Conservation (phyloP, 306 rosid species). For the Castanopsis chinensis region DNA sequence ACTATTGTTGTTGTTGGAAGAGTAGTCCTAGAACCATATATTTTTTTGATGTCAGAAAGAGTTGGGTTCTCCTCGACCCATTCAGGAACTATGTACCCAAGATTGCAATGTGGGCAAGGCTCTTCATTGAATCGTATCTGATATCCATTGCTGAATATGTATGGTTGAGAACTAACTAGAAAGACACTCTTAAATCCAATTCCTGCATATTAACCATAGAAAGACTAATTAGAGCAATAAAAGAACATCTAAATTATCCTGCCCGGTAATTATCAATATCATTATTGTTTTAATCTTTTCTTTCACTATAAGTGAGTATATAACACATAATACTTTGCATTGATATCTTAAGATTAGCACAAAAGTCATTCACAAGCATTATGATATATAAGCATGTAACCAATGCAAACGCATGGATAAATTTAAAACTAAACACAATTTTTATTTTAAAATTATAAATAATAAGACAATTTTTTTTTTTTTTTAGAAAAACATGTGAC, state of each 20-base stretch:
- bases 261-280: background rate
- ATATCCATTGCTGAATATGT: conserved; percentile 78
- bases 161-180: conserved; percentile 60
- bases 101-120: conserved; percentile 65
- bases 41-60: conserved; percentile 35
- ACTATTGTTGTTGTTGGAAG: conserved; percentile 64
- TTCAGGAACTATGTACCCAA: conserved; percentile 85
- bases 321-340: too few species aligned
- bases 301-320: too few species aligned
- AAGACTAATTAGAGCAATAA: background rate
- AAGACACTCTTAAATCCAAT: conserved; percentile 92
- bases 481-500: too few species aligned
- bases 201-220: conserved; percentile 48
- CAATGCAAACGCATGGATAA: too few species aligned
- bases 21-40: conserved; percentile 39
- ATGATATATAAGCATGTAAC: too few species aligned
- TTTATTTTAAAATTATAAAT: too few species aligned
- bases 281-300: too few species aligned
- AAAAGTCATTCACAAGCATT: too few species aligned
- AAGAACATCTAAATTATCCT: background rate
- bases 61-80: conserved; percentile 73
- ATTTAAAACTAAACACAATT: too few species aligned
- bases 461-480: too few species aligned
- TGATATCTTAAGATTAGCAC: too few species aligned
- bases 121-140: conserved; percentile 68